A percentile compares a stretch with the other conserved stretches of the same genome.
phyloP scores from a whole-genome alignment of 805 yeast genomes.

The Brettanomyces nanus region DNA sequence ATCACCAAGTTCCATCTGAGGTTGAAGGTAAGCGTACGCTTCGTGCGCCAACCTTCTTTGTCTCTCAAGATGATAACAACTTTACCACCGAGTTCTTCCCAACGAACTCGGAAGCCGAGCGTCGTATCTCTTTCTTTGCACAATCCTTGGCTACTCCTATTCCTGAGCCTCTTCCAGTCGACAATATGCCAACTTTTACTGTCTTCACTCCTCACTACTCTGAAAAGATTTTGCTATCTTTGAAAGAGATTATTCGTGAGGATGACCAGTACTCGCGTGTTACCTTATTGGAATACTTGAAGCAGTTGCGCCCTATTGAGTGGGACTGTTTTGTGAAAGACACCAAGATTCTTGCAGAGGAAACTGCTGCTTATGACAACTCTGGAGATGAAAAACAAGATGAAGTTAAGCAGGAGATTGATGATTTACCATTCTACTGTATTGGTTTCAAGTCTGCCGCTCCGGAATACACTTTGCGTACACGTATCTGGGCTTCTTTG shows the following conservation, averaged over 20 bases:
- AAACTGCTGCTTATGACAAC: constrained; percentile 73
- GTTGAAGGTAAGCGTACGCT: constrained; percentile 96
- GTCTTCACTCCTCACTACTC: constrained; percentile 94
- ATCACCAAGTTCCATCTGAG: constrained; percentile 98
- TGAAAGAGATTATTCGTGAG: constrained; percentile 93
- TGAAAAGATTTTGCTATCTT: constrained; percentile 87
- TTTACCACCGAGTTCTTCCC: constrained; percentile 98
- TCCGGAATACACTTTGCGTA: constrained; percentile 91
- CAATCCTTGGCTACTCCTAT: constrained; percentile 98
- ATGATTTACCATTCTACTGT: constrained; percentile 89
- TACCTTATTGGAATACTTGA: constrained; percentile 86
- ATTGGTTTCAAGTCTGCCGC: constrained; percentile 97
- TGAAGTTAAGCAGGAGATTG: constrained; percentile 73
- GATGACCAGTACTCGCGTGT: constrained; percentile 96
- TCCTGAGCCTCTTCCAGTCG: constrained; percentile 98
- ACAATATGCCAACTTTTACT: constrained; percentile 98
- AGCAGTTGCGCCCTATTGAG: constrained; percentile 92
- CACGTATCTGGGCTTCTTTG: constrained; percentile 97
- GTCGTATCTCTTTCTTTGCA: constrained; percentile 98
- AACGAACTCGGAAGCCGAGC: constrained; percentile 94
- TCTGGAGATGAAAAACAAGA: constrained; percentile 54
- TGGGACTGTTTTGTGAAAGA: constrained; percentile 98
- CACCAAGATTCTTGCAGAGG: constrained; percentile 91
- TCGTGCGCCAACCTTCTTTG: constrained; percentile 98
- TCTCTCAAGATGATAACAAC: constrained; percentile 92